phyloP scores from a whole-genome alignment of 2,329 filamentous ascomycete genomes.

The Botrytis galanthina region DNA sequence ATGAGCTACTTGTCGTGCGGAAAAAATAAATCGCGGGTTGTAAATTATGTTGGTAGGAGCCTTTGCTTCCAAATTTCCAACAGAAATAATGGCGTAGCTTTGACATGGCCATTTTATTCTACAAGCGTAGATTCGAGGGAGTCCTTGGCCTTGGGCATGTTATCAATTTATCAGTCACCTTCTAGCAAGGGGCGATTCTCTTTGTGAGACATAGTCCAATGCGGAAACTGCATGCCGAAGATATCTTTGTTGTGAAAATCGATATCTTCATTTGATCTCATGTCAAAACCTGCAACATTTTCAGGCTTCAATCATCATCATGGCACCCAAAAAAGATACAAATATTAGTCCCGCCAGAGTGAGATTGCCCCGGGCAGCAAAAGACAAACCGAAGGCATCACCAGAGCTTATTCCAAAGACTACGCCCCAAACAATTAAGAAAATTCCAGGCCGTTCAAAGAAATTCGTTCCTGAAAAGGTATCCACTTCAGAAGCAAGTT shows the following conservation, averaged over 20 bases:
- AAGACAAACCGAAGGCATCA: not conserved
- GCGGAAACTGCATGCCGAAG: constrained; percentile 15
- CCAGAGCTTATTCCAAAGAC: constrained; percentile 2
- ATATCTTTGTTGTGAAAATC: constrained; percentile 15
- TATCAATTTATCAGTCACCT: not conserved
- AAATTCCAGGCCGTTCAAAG: not conserved
- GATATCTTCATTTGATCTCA: not conserved
- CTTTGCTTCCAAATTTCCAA: not conserved
- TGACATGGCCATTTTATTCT: not conserved
- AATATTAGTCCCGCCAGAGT: not conserved
- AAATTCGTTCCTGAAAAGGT: not conserved
- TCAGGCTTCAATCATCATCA: not conserved
- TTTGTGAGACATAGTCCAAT: constrained; percentile 16
- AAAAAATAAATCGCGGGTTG: not conserved
- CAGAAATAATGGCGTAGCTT: not conserved
- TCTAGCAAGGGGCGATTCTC: not conserved
- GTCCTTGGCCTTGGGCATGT: not conserved
- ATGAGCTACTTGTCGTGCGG: not conserved
- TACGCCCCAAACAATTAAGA: constrained; percentile 4
- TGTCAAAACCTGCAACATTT: not conserved
- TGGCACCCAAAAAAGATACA: not conserved
- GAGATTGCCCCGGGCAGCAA: constrained; percentile 15
- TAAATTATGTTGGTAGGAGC: not conserved
- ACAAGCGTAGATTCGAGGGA: not conserved
- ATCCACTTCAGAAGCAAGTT: not conserved